Evolutionary conservation across 1,284 basidiomycete species (phyloP).

Genomic region (Fomes fomentarius): DNA sequence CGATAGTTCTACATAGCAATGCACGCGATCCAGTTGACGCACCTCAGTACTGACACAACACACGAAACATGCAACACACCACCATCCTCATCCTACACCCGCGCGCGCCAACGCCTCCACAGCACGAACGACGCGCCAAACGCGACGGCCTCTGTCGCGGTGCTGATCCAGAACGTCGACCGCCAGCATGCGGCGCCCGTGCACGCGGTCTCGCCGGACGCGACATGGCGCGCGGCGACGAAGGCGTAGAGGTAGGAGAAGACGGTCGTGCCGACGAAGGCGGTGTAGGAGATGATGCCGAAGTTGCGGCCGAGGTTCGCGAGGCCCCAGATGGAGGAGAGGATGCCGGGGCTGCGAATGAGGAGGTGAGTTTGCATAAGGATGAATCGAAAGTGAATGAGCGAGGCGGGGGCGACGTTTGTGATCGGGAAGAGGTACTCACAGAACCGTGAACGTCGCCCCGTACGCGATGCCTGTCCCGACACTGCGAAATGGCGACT

Average conservation of each 20-base stretch:
- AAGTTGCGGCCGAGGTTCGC: constrained; percentile 75
- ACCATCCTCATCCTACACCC: constrained; percentile 48
- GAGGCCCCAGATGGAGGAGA: constrained; percentile 71
- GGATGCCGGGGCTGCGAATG: constrained; percentile 59
- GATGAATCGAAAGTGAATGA: too few species aligned
- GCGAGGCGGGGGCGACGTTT: too few species aligned
- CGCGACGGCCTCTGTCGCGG: constrained; percentile 46
- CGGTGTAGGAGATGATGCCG: constrained; percentile 71
- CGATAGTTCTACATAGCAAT: background rate
- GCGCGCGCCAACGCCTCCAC: constrained; percentile 65
- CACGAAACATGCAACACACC: background rate
- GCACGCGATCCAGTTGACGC: background rate
- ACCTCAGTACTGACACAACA: background rate
- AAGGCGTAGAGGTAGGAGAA: constrained; percentile 81
- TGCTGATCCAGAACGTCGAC: constrained; percentile 60
- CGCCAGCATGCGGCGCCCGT: constrained; percentile 64
- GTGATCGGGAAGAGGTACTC: constrained; percentile 41
- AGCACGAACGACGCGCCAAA: constrained; percentile 48
- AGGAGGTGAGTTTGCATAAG: too few species aligned
- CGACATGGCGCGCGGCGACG: constrained; percentile 52
- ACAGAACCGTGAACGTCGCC: constrained; percentile 69
- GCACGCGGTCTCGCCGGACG: constrained; percentile 48
- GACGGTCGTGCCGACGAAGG: constrained; percentile 70
- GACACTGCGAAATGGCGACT: constrained; percentile 40
- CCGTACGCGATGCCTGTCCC: constrained; percentile 72